Evolutionary conservation across 2,329 filamentous ascomycete genomes (phyloP), one percentile per base, ranked within the genome.

Genomic region (Lecanicillium sp.): DNA sequence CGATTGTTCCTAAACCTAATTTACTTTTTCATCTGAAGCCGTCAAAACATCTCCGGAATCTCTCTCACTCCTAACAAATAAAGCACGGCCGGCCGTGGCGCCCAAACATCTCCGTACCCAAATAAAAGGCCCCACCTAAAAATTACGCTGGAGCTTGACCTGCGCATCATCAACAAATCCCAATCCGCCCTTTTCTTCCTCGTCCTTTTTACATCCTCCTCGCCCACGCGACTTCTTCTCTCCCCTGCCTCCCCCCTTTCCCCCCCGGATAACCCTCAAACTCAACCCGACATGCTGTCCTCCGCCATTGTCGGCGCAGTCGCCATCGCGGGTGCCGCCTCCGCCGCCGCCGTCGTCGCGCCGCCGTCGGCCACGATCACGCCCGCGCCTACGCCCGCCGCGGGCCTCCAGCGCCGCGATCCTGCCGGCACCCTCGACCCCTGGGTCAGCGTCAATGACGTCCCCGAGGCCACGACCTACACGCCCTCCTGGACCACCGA

Each of bases 361-460:
- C 23, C 35, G n/a, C 33, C 44, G 4, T 15, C 24, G 7, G 17
- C 44, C 2, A 24, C 14, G 14, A 41, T 42, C 7, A 44, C 48
- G 19, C 48, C 42, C n/a, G 36, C 41, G 12, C 24, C 43, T 48
- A 51, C 56, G 23, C 57, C 55, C 47, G 51, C 55, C 50, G 44
- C 44, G 44, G 42, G 50, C 51, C 36, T 27, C 14, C 29, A 53
- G 20, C 44, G 51, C 40, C 47, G 61, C 24, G 53, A 56, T 49
- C 55, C 60, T 38, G 56, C 62, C 39, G 59, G 59, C n/a, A 61
- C 64, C 35, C 68, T 69, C 5, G 69, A 68, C 17, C 66, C 70
- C 27, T 81, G 77, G 77, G 72, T 79, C 39, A 68, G 66, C 4
- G 71, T 80, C 51, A 65, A 72, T 58, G 66, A 69, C 43, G 65